These are phyloP conservation scores for Trametes cubensis DNA, from an alignment of 768 basidiomycete genomes.

Conservation along the genomic window DNA sequence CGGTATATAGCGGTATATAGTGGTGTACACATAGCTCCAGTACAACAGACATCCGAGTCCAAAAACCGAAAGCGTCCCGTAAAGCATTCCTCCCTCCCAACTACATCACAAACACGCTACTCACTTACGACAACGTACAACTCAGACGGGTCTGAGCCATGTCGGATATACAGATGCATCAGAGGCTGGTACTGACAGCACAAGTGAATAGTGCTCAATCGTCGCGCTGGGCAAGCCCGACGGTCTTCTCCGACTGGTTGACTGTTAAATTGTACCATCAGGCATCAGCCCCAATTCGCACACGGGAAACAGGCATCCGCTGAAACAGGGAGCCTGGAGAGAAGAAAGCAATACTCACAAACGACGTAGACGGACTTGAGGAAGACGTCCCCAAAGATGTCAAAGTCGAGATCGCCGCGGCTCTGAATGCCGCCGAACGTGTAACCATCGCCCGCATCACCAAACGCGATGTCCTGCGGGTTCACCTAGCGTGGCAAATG, in stretches of 20 bases:
- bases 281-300: neutral
- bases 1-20: neutral
- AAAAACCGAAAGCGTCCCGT: neutral
- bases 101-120: too few relatives aligned
- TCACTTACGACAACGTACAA: too few relatives aligned
- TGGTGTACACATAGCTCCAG: neutral
- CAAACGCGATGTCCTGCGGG: conserved; percentile 31
- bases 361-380: conserved; percentile 38
- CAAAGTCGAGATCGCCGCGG: conserved; percentile 35
- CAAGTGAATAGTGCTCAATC: conserved; percentile 17
- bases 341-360: conserved; percentile 29
- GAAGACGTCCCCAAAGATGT: conserved; percentile 40
- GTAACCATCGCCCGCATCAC: conserved; percentile 33
- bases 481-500: conserved; percentile 15
- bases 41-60: neutral
- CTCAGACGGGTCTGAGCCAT: too few relatives aligned
- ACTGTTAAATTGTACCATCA: conserved; percentile 17
- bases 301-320: too few relatives aligned
- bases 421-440: conserved; percentile 36
- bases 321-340: too few relatives aligned
- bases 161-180: neutral
- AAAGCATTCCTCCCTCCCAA: too few relatives aligned
- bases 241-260: conserved; percentile 33
- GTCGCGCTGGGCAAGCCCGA: conserved; percentile 34
- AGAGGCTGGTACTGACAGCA: neutral